A percentile compares a stretch with the other conserved stretches of the same genome.
These are phyloP conservation scores for Termitomyces sp. DNA, from an alignment of 768 basidiomycete species.

Conservation along the genomic window DNA sequence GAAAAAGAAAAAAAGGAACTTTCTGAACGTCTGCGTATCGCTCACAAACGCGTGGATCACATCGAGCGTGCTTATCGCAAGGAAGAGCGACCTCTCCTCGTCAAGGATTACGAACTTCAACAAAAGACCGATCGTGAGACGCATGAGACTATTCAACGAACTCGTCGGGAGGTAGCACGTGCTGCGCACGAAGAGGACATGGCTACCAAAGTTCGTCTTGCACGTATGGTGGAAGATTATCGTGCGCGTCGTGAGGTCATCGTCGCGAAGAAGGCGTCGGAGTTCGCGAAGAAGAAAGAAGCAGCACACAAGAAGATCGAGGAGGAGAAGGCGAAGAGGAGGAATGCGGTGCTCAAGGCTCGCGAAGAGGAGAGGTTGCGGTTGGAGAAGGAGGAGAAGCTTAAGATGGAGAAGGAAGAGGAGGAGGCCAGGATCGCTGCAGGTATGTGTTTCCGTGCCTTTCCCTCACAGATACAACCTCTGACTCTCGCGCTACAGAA, in stretches of 20 bases:
- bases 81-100: slow-evolving; percentile 84
- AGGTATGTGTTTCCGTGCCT: slow-evolving; percentile 33
- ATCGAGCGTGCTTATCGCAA: slow-evolving; percentile 92
- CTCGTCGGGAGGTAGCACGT: slow-evolving; percentile 52
- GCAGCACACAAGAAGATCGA: slow-evolving; percentile 66
- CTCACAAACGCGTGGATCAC: slow-evolving; percentile 90
- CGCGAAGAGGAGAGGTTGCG: slow-evolving; percentile 53
- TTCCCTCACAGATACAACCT: no score
- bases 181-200: slow-evolving; percentile 62
- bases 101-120: slow-evolving; percentile 82
- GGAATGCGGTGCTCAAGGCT: slow-evolving; percentile 49
- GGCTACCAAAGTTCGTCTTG: slow-evolving; percentile 70
- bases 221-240: slow-evolving; percentile 73
- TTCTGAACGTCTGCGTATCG: slow-evolving; percentile 75
- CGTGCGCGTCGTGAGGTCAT: slow-evolving; percentile 46
- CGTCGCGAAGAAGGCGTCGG: slow-evolving; percentile 54
- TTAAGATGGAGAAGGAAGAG: slow-evolving; percentile 47
- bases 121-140: slow-evolving; percentile 72
- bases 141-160: slow-evolving; percentile 57
- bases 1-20: slow-evolving; percentile 96
- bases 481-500: no score
- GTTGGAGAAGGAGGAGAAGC: slow-evolving; percentile 36
- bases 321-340: slow-evolving; percentile 79
- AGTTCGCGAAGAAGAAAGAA: slow-evolving; percentile 58
- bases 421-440: slow-evolving; percentile 44